Conservation (phyloP, 83 land plant genomes). For the Picea engelmannii region DNA sequence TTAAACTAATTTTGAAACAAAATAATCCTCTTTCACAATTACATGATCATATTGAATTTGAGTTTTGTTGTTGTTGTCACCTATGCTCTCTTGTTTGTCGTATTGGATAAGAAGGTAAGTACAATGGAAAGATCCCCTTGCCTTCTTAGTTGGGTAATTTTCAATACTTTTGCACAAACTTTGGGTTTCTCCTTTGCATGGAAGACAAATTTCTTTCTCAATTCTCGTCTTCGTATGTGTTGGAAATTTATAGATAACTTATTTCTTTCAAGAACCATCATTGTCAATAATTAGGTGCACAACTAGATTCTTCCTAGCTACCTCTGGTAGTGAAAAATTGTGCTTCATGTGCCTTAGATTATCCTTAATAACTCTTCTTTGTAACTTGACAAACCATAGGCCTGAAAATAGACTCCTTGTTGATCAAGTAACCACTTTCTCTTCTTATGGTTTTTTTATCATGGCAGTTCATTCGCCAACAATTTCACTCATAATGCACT, state of each 20-base stretch:
- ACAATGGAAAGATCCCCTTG: slow-evolving; percentile 72
- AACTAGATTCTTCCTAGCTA: neutral
- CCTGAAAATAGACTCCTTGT: too few species aligned
- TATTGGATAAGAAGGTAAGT: slow-evolving; percentile 75
- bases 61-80: slow-evolving; percentile 60
- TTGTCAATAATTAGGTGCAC: neutral
- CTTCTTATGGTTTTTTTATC: too few species aligned
- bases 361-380: too few species aligned
- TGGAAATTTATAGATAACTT: neutral
- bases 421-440: too few species aligned
- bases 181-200: slow-evolving; percentile 73
- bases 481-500: too few species aligned
- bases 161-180: slow-evolving; percentile 49
- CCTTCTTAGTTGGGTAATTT: slow-evolving; percentile 76
- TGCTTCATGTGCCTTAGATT: neutral
- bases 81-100: slow-evolving; percentile 53
- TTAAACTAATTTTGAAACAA: too few species aligned
- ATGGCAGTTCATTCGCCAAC: too few species aligned
- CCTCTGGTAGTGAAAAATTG: neutral
- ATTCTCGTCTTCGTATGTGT: slow-evolving; percentile 3
- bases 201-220: slow-evolving; percentile 60
- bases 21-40: slow-evolving; percentile 26
- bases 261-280: neutral
- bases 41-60: slow-evolving; percentile 50
- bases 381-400: too few species aligned